Conservation (phyloP, 2,329 filamentous ascomycete species). For the Chalaropsis thielavioides region DNA sequence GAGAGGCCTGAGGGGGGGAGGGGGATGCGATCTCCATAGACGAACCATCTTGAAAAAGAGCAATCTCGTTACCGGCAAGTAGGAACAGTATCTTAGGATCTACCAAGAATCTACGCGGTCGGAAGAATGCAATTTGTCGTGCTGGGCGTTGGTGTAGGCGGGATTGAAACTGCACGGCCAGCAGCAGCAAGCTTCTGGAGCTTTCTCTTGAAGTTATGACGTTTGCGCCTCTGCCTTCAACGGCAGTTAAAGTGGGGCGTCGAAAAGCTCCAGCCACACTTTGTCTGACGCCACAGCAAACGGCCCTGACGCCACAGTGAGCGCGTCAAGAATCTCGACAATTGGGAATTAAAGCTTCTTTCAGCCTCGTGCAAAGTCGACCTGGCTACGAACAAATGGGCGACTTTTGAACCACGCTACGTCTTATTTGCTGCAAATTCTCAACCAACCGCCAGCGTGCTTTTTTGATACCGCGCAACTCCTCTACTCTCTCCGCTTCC, state of each 20-base stretch:
- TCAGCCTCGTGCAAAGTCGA: slow-evolving; percentile 13
- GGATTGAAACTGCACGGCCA: no score
- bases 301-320: slow-evolving; percentile 2
- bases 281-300: slow-evolving; percentile 4
- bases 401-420: slow-evolving; percentile 22
- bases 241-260: slow-evolving; percentile 2
- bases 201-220: slow-evolving; percentile 14
- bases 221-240: slow-evolving; percentile 13
- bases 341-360: slow-evolving; percentile 12
- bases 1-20: not conserved
- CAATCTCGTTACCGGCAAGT: not conserved
- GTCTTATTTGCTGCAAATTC: not conserved
- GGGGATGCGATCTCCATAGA: not conserved
- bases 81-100: not conserved
- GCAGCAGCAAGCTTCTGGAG: not conserved
- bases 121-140: no score
- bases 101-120: not conserved
- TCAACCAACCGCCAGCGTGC: not conserved
- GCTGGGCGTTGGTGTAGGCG: no score
- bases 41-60: slow-evolving; percentile 10
- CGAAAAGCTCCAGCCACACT: not conserved
- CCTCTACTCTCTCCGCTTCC: not conserved
- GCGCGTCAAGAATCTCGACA: slow-evolving; percentile 12
- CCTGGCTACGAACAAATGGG: not conserved
- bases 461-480: not conserved